Base-by-base conservation (phyloP, 2,329 filamentous ascomycete species). In the Colletotrichum tamarilloi region DNA sequence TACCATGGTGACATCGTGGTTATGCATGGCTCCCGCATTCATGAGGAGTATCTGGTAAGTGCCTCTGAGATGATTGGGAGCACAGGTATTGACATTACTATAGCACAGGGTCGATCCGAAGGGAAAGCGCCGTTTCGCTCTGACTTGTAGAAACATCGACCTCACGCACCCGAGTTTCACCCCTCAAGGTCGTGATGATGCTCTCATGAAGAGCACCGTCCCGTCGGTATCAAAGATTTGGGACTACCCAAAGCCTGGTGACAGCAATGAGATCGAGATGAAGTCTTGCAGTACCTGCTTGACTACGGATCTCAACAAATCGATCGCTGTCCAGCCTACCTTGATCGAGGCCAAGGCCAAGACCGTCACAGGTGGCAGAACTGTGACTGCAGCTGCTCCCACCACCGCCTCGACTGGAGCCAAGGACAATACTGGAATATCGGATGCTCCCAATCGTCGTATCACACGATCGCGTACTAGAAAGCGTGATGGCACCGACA, bases 1-100 rank as follows among this genome's bases (percentile, higher is more conserved):
- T 83, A 85, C 8, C 91, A 93, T 77, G 92, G 91, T 0, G 91
- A 93, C 77, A 87, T 93, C 12, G 85, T 91, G 2, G 82, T 92
- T 22, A 93, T 93, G 91, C 87, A 91, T 75, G 91, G 91, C 0
- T 82, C 81, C 0, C 81, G 83, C 0, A 88, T 93, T 14, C 92
- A 93, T 76, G 83, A 85, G 75, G 83, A 86, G 24, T 91, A 91
- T 67, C 90, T 92, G 75, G 87, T 86, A 75, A 75, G 82, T 79
- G 14, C 32, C 14, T 35, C 46, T 16, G 6, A 2, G 22, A 26
- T 53, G 24, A 5, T 3, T 4, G 3, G 6, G 28, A 30, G 14
- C 4, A 12, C 4, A 8, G 1, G 26, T 62, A 38, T 76, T 83
- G 65, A 81, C 67, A 38, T 57, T 1, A 16, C 19, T 19, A 0